phyloP scores from a whole-genome alignment of 2,329 filamentous ascomycete species.

The Talaromyces sp. region DNA sequence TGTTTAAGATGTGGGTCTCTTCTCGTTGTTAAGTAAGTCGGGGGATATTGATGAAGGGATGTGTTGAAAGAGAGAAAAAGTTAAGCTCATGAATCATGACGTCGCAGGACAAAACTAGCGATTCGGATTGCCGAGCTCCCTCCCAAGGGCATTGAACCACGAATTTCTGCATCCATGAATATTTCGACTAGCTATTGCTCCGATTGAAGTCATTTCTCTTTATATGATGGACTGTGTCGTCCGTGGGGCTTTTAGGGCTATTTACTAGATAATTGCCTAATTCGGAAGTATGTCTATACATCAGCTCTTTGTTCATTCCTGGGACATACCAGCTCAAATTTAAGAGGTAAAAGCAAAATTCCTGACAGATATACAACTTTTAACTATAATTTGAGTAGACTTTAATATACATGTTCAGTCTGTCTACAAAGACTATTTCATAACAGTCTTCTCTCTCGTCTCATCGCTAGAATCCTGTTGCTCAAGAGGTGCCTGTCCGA shows the following conservation, averaged over 20 bases:
- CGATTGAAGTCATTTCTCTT: not conserved
- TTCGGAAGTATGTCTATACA: not conserved
- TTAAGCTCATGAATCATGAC: not conserved
- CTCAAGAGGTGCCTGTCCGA: slow-evolving; percentile 9
- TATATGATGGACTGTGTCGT: not conserved
- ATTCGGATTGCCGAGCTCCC: not conserved
- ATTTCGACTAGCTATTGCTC: too few relatives aligned
- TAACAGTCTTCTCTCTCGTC: not conserved
- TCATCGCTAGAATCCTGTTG: slow-evolving; percentile 8
- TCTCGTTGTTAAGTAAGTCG: not conserved
- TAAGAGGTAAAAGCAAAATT: too few relatives aligned
- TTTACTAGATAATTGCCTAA: not conserved
- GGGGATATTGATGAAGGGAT: not conserved
- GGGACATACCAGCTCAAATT: too few relatives aligned
- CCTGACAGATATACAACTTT: too few relatives aligned
- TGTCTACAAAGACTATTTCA: not conserved
- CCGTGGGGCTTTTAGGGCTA: not conserved
- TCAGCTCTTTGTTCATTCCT: not conserved
- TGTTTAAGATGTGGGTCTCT: not conserved
- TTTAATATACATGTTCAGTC: too few relatives aligned
- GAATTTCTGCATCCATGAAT: too few relatives aligned
- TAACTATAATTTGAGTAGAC: too few relatives aligned
- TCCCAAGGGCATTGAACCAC: not conserved
- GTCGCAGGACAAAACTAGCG: not conserved
- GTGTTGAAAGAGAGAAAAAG: not conserved